Percentiles rank a stretch among this genome's conserved stretches.
These are phyloP conservation scores for Tolypocladium tropicale DNA, from an alignment of 2,329 filamentous ascomycete genomes.

Conservation along the genomic window DNA sequence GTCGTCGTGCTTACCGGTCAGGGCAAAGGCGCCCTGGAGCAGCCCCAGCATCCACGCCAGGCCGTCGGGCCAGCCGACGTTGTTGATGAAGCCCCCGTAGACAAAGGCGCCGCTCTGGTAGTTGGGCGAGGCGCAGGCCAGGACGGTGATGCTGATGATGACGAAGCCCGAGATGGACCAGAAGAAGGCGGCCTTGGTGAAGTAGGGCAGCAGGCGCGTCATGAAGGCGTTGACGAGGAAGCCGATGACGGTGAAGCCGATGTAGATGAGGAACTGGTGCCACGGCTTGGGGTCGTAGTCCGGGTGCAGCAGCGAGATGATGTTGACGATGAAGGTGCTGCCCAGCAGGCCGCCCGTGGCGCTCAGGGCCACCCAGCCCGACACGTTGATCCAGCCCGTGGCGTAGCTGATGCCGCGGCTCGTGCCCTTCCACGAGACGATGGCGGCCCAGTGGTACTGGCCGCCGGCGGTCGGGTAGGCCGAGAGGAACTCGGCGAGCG, in stretches of 20 bases:
- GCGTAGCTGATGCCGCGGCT: slow-evolving; percentile 56
- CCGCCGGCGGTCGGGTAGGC: slow-evolving; percentile 51
- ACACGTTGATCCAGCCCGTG: slow-evolving; percentile 63
- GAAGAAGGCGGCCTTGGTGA: slow-evolving; percentile 60
- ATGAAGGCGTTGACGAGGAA: slow-evolving; percentile 57
- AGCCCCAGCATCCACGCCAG: slow-evolving; percentile 47
- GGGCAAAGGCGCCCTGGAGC: slow-evolving; percentile 39
- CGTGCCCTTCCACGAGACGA: slow-evolving; percentile 49
- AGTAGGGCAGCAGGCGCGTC: slow-evolving; percentile 43
- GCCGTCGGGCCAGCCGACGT: slow-evolving; percentile 59
- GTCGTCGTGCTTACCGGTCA: slow-evolving; percentile 24
- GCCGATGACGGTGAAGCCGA: slow-evolving; percentile 50
- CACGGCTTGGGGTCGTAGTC: slow-evolving; percentile 48
- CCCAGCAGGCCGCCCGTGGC: slow-evolving; percentile 59
- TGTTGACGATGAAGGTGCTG: slow-evolving; percentile 54
- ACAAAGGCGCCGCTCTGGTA: slow-evolving; percentile 57
- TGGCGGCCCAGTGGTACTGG: slow-evolving; percentile 64
- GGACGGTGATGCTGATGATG: slow-evolving; percentile 58
- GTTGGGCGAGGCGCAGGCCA: slow-evolving; percentile 55
- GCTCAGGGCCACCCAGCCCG: slow-evolving; percentile 61
- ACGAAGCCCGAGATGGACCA: slow-evolving; percentile 62
- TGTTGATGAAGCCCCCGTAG: slow-evolving; percentile 57
- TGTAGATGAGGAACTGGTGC: slow-evolving; percentile 67
- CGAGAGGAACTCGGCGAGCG: slow-evolving; percentile 60
- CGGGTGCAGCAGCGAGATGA: slow-evolving; percentile 51